Base-by-base conservation (phyloP, 345 rosid genomes). In the Stellera chamaejasme region DNA sequence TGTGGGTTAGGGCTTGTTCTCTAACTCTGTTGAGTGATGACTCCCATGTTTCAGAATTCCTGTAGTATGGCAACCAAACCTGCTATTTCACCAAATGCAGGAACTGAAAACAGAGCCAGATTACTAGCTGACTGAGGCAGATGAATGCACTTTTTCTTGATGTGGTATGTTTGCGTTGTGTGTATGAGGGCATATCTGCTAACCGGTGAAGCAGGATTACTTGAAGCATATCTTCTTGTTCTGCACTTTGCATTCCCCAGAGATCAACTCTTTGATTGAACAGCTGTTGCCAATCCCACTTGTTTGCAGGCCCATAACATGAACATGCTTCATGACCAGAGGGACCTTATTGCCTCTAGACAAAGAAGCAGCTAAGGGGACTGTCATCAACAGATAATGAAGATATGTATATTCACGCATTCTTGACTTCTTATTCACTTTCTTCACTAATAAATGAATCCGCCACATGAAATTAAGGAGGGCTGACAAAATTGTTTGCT, bases 251-350 rank as follows among this genome's bases (percentile, higher is more conserved):
- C 63, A 62, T 85, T 88, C 72, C 94, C 94, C 0, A 79, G 88
- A 69, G 93, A 88, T 85, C 70, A 94, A 91, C 42, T 88, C 85
- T 70, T 83, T 88, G 14, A 50, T 88, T 85, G 85, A 88, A 68
- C 96, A 83, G 75, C 94, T 85, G 70, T 81, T 88, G 85, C 61
- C 87, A 90, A 27, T 88, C 85, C 1, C 61, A 88, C 96, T 0
- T 77, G 90, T 52, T 65, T 88, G 71, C 54, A 85, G 77, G 94
- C 96, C 36, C 90, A 94, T 2, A 75, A 78, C 76, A 8, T 88
- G 79, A 85, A 85, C 78, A 88, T 88, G 96, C 90, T 85, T 62
- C 90, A 77, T 53, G 96, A 88, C 69, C 96, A 88, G 78, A 78
- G 96, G 61, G 75, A 85, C 53, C 66, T 85, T 55, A 80, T 85